These are phyloP conservation scores for Theileria equi DNA, from an alignment of 169 alveolate genomes.

Conservation along the genomic window DNA sequence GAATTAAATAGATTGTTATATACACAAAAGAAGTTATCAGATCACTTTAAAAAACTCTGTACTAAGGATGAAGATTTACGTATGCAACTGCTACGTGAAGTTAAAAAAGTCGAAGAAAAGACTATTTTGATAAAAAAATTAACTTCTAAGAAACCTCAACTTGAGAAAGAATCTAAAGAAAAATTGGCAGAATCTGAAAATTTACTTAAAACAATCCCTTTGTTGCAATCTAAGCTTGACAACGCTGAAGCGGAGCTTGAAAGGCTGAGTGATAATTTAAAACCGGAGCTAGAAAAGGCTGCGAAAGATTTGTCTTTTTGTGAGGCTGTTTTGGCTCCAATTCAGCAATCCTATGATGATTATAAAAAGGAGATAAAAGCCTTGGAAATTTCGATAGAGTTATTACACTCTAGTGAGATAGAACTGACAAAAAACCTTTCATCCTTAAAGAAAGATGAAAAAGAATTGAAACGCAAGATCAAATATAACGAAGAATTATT, in stretches of 20 bases:
- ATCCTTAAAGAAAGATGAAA: slow-evolving; percentile 1
- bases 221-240: slow-evolving; percentile 63
- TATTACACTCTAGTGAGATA: slow-evolving; percentile 48
- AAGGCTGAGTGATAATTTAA: slow-evolving; percentile 45
- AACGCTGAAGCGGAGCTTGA: slow-evolving; percentile 69
- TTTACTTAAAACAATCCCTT: slow-evolving; percentile 62
- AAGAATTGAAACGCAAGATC: slow-evolving; percentile 42
- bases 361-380: slow-evolving; percentile 51
- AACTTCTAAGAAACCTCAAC: slow-evolving; percentile 57
- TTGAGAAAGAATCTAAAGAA: slow-evolving; percentile 61
- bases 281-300: slow-evolving; percentile 56
- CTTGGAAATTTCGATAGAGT: slow-evolving; percentile 43
- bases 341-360: slow-evolving; percentile 66
- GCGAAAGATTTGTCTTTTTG: slow-evolving; percentile 53
- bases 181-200: slow-evolving; percentile 49
- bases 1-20: slow-evolving; percentile 65
- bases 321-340: slow-evolving; percentile 69
- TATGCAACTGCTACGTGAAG: slow-evolving; percentile 65
- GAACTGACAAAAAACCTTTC: slow-evolving; percentile 6
- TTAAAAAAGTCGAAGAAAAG: slow-evolving; percentile 73
- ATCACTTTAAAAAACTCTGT: slow-evolving; percentile 67
- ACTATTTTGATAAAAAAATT: slow-evolving; percentile 58
- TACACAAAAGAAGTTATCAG: slow-evolving; percentile 64
- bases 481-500: slow-evolving; percentile 31
- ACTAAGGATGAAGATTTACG: slow-evolving; percentile 77